Base-by-base conservation (phyloP, 2,329 filamentous ascomycete genomes). In the Tolypocladium cylindrosporum region DNA sequence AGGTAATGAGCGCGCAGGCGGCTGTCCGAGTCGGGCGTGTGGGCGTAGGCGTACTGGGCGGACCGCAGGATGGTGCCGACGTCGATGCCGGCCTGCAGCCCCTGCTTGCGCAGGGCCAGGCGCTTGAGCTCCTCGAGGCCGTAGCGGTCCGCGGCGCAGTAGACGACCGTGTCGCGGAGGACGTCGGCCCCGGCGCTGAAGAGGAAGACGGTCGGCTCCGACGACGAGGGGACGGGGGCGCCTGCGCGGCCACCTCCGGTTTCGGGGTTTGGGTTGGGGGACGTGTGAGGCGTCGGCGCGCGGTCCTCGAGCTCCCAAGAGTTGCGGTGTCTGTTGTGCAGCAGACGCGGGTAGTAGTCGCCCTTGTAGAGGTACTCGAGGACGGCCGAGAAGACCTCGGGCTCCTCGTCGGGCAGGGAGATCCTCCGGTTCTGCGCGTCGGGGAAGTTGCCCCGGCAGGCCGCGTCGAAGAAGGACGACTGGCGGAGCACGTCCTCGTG, bases 321-420 rank as follows among this genome's bases (percentile, higher is more conserved):
- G 79, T 90, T 87, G 71, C 85, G 88, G 74, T 87, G 86, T 81
- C 89, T 91, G 83, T 90, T 89, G 74, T 91, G 90, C 66, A 96
- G 71, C 77, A 97, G 81, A 74, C 91, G 89, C 58, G 92, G 92
- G 74, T 89, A 94, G 78, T 96, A 96, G 81, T 96, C 91, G 65
- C 90, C 91, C 80, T 95, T 96, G 87, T 97, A 97, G 65, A 97
- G 85, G 74, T 92, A 97, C 79, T 97, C 92, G 77, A 97, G 90
- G 68, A 97, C 81, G 69, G 89, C 92, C 72, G 91, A 95, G 75
- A 97, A 90, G 73, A 95, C 84, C 79, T 96, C 91, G 66, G 92
- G 91, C 79, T 96, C 90, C 81, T 89, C 88, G 68, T 84, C 79
- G 63, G 79, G 79, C 69, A 83, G 88, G 79, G 79, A 89, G 79